Evolutionary conservation across 176 grass and related monocot genomes (phyloP).

Genomic region (Ensete glaucum): DNA sequence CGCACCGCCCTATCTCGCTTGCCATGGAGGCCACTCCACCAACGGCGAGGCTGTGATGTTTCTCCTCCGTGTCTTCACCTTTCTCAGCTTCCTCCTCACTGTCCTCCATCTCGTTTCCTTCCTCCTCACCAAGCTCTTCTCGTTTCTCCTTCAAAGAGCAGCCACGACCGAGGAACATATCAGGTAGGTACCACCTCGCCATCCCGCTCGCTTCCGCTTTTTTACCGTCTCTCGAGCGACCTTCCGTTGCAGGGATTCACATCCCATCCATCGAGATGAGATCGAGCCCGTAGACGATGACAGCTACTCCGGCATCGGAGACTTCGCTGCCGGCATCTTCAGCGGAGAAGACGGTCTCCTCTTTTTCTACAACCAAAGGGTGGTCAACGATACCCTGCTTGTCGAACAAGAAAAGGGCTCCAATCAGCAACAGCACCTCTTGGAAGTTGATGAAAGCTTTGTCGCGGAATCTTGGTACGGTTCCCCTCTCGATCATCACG

Average conservation of each 20-base stretch:
- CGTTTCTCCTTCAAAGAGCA: constrained; percentile 19
- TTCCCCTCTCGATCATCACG: constrained; percentile 5
- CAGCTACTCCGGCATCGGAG: not conserved
- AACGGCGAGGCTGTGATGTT: constrained; percentile 18
- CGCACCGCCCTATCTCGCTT: not conserved
- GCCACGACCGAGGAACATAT: constrained; percentile 1
- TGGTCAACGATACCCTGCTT: constrained; percentile 45
- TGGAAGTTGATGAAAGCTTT: constrained; percentile 33
- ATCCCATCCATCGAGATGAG: not conserved
- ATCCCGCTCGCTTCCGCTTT: not conserved
- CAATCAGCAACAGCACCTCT: constrained; percentile 22
- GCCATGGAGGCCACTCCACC: constrained; percentile 2
- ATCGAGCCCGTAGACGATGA: constrained; percentile 7
- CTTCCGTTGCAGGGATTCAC: constrained; percentile 15
- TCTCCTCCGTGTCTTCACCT: constrained; percentile 31
- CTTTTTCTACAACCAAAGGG: constrained; percentile 67
- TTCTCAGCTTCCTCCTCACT: constrained; percentile 40
- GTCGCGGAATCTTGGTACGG: constrained; percentile 27
- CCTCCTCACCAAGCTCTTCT: constrained; percentile 67
- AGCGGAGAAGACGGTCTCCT: constrained; percentile 18
- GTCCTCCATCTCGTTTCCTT: constrained; percentile 45
- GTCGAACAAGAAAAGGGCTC: constrained; percentile 44
- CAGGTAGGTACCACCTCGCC: constrained; percentile 21
- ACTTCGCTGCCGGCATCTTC: not conserved
- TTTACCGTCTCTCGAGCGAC: not conserved